phyloP scores from a whole-genome alignment of 441 rosid species.

The Capsella rubella region DNA sequence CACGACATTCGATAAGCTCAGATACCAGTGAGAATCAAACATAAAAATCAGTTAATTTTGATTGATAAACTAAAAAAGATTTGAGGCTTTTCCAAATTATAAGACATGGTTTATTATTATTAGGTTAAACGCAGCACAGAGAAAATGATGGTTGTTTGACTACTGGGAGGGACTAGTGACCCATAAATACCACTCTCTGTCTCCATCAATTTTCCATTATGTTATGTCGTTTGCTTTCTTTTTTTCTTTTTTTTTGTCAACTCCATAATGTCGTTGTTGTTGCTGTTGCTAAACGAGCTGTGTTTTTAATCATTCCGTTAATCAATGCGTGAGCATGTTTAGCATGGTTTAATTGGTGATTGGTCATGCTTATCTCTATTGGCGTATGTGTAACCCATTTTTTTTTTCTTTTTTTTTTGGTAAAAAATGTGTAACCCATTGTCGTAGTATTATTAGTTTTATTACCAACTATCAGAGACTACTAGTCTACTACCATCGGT shows the following conservation, averaged over 20 bases:
- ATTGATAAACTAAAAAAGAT: neutral
- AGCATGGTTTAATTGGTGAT: neutral
- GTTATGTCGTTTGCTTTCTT: neutral
- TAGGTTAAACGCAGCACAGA: neutral
- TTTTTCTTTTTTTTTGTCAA: neutral
- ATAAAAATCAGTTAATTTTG: neutral
- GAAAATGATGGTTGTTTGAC: neutral
- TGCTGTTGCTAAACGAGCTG: neutral
- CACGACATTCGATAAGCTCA: neutral
- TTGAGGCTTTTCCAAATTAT: neutral
- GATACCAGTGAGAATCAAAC: neutral
- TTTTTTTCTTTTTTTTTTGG: too few species aligned
- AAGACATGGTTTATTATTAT: neutral
- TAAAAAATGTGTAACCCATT: too few species aligned
- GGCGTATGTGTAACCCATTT: too few species aligned
- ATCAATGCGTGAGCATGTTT: neutral
- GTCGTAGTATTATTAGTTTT: too few species aligned
- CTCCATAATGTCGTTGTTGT: slow-evolving; percentile 7
- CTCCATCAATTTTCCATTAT: slow-evolving; percentile 3
- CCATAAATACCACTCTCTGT: neutral
- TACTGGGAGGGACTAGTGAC: neutral
- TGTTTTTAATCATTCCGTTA: neutral
- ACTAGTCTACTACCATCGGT: too few species aligned
- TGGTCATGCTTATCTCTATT: neutral
- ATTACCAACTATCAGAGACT: too few species aligned